Evolutionary conservation across 169 alveolate genomes (phyloP).

Genomic region (Plasmodium inui): DNA sequence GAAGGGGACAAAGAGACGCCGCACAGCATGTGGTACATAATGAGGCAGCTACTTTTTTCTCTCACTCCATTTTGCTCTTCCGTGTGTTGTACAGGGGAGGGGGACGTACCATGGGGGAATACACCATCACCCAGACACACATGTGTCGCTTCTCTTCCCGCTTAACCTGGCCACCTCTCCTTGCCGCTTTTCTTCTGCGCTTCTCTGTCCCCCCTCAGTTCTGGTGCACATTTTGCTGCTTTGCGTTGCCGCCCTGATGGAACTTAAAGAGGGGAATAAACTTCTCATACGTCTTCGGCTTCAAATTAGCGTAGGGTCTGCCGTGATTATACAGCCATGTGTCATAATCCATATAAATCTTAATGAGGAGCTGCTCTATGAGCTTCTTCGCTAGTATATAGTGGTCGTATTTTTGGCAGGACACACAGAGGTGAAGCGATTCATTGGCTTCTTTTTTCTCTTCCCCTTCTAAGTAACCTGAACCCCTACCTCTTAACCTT

Average conservation of each 20-base stretch:
- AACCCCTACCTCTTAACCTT: slow-evolving; percentile 95
- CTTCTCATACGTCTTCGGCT: slow-evolving; percentile 68
- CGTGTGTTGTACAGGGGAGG: background rate
- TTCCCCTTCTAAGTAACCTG: slow-evolving; percentile 96
- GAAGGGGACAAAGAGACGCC: background rate
- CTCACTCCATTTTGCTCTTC: background rate
- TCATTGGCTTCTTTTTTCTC: slow-evolving; percentile 92
- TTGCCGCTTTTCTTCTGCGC: background rate
- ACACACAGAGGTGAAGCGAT: slow-evolving; percentile 94
- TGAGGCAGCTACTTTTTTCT: too few species aligned
- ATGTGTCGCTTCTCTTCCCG: background rate
- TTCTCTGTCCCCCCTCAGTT: background rate
- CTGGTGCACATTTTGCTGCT: slow-evolving; percentile 16
- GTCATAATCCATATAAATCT: slow-evolving; percentile 92
- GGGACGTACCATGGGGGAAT: background rate
- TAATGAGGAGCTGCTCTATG: slow-evolving; percentile 87
- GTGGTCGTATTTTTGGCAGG: slow-evolving; percentile 91
- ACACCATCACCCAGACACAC: background rate
- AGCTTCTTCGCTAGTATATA: slow-evolving; percentile 90
- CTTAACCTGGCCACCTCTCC: background rate
- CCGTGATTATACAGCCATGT: slow-evolving; percentile 72
- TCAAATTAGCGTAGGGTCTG: slow-evolving; percentile 57
- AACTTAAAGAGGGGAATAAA: slow-evolving; percentile 61
- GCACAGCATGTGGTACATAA: too few species aligned
- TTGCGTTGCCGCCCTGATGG: slow-evolving; percentile 4